These are phyloP conservation scores for Polytrichum commune DNA, from an alignment of 225 moss, liverwort and hornwort genomes.

Conservation along the genomic window DNA sequence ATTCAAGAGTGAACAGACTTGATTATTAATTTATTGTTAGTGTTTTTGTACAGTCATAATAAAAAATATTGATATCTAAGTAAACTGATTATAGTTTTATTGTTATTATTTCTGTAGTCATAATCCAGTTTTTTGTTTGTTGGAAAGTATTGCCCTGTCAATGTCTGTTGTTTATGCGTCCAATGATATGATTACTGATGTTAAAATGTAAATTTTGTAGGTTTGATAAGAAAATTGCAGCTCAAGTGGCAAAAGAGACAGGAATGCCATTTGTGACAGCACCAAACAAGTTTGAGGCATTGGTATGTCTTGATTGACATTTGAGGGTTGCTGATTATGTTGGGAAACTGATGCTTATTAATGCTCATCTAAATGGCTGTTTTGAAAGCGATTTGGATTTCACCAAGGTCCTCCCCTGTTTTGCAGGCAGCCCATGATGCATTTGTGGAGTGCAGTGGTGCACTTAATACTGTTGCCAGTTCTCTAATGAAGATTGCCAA, in stretches of 20 bases:
- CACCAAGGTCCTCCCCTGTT: neutral
- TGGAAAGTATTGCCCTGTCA: too few species aligned
- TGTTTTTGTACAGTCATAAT: too few species aligned
- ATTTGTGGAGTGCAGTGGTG: conserved; percentile 87
- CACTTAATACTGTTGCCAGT: conserved; percentile 72
- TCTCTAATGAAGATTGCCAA: conserved; percentile 95
- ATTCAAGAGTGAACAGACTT: too few species aligned
- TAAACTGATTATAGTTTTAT: too few species aligned
- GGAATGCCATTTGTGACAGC: conserved; percentile 78
- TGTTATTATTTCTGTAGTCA: too few species aligned
- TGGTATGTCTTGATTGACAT: conserved; percentile 36
- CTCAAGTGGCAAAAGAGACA: conserved; percentile 73
- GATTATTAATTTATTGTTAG: too few species aligned
- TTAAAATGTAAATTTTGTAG: conserved; percentile 19
- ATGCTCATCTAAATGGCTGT: neutral
- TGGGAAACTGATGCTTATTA: neutral
- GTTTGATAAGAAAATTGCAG: conserved; percentile 89
- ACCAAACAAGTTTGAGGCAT: conserved; percentile 94
- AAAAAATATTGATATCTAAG: too few species aligned
- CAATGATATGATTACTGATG: neutral
- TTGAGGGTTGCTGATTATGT: too few species aligned
- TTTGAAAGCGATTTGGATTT: neutral
- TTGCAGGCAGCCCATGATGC: conserved; percentile 91
- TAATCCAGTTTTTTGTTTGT: too few species aligned
- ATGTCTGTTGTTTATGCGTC: too few species aligned